Evolutionary conservation across 306 rosid species (phyloP).

Genomic region (Sechiopsis laciniata): DNA sequence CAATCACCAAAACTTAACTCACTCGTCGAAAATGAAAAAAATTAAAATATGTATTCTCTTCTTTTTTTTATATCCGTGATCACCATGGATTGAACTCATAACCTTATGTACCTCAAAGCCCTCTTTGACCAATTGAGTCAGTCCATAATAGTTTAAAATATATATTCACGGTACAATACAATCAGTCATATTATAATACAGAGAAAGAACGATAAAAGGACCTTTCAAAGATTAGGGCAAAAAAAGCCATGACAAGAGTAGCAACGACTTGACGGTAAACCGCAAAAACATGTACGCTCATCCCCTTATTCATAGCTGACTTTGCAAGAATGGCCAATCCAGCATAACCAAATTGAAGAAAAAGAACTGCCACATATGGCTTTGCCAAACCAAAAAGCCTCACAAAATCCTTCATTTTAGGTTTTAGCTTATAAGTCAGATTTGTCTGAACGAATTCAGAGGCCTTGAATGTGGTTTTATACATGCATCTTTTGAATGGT

Average conservation of each 20-base stretch:
- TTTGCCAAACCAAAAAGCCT: conserved; percentile 20
- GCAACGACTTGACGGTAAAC: conserved; percentile 43
- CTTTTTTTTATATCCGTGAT: no score
- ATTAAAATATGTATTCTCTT: no score
- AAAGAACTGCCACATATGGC: conserved; percentile 36
- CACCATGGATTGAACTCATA: no score
- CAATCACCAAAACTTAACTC: no score
- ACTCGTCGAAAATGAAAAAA: no score
- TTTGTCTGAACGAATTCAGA: not conserved
- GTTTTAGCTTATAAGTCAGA: no score
- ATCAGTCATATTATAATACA: not conserved
- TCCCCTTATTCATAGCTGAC: conserved; percentile 39
- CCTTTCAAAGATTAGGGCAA: conserved; percentile 45
- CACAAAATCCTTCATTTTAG: conserved; percentile 16
- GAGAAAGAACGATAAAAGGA: not conserved
- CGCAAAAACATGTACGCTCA: conserved; percentile 43
- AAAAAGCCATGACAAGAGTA: conserved; percentile 34
- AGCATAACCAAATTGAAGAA: conserved; percentile 43
- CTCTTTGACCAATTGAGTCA: no score
- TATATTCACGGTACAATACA: no score
- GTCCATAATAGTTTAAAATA: no score
- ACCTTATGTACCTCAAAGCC: no score
- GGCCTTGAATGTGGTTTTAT: not conserved
- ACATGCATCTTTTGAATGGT: not conserved
- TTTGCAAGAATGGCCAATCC: conserved; percentile 40